These are phyloP conservation scores for Furcasterigmium furcatum DNA, from an alignment of 2,329 filamentous ascomycete species.

Conservation along the genomic window DNA sequence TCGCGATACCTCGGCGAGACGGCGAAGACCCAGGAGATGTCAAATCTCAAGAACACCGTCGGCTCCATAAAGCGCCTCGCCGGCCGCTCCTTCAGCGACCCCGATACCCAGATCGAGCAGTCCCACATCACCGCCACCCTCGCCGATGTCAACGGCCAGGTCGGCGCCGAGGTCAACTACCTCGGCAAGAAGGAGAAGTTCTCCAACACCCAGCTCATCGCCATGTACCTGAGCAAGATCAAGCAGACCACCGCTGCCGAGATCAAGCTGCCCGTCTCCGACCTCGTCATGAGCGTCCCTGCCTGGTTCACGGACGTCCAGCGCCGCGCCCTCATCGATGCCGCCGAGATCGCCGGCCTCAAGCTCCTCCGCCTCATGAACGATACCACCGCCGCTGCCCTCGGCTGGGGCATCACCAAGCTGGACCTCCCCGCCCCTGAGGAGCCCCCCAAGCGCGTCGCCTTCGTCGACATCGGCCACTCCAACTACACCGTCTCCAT, in stretches of 20 bases:
- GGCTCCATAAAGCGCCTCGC: conserved; percentile 87
- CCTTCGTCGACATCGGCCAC: conserved; percentile 93
- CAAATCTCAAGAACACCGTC: conserved; percentile 99
- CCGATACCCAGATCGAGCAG: conserved; percentile 91
- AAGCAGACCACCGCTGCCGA: conserved; percentile 83
- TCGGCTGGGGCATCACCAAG: conserved; percentile 98
- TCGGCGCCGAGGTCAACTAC: conserved; percentile 91
- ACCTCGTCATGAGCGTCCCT: conserved; percentile 91
- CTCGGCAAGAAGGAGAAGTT: conserved; percentile 94
- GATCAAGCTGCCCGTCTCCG: conserved; percentile 85
- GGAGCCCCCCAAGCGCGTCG: conserved; percentile 87
- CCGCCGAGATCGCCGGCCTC: conserved; percentile 87
- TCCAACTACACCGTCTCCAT: conserved; percentile 93
- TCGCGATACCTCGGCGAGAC: conserved; percentile 90
- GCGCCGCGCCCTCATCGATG: conserved; percentile 84
- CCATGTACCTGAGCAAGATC: conserved; percentile 95
- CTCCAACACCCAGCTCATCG: conserved; percentile 87
- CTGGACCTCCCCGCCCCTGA: conserved; percentile 83
- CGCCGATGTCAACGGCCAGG: conserved; percentile 88
- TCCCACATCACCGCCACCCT: conserved; percentile 83
- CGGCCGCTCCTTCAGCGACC: conserved; percentile 82
- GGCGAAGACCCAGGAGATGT: conserved; percentile 98
- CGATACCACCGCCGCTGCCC: conserved; percentile 92
- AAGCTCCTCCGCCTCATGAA: conserved; percentile 95
- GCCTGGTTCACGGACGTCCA: conserved; percentile 97